Conservation (phyloP, 1,284 basidiomycete genomes). For the Ustilago lituana region DNA sequence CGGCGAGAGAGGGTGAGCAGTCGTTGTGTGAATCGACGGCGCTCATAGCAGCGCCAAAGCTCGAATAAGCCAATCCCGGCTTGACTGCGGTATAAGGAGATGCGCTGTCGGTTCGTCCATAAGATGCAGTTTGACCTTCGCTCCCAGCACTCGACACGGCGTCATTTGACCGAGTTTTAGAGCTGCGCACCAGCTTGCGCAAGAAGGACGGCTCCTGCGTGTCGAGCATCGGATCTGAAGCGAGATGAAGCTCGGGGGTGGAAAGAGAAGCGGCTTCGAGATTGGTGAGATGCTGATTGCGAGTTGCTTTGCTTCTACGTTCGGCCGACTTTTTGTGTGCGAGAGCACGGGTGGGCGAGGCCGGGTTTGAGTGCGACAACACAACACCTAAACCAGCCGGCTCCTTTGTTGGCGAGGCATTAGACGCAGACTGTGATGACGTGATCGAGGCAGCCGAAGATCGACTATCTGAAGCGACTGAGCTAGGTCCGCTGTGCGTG, state of each 20-base stretch:
- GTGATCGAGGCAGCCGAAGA: conserved; percentile 19
- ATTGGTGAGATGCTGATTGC: conserved; percentile 44
- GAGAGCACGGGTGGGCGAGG: conserved; percentile 17
- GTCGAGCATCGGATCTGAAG: conserved; percentile 53
- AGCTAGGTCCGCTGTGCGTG: conserved; percentile 1
- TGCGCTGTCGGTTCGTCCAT: conserved; percentile 15
- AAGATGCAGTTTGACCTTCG: not conserved
- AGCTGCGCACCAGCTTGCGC: conserved; percentile 37
- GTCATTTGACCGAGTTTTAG: conserved; percentile 20
- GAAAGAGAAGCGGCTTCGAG: conserved; percentile 52
- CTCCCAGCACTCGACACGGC: conserved; percentile 25
- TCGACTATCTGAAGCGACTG: conserved; percentile 2
- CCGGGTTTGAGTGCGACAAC: conserved; percentile 10
- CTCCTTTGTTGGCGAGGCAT: conserved; percentile 14
- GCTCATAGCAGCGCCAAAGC: conserved; percentile 49
- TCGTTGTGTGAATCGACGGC: conserved; percentile 27
- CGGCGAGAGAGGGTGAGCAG: not conserved
- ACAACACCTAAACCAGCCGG: conserved; percentile 13
- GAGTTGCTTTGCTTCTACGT: conserved; percentile 28
- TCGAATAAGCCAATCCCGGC: conserved; percentile 29
- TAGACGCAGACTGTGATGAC: conserved; percentile 26
- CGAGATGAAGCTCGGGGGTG: conserved; percentile 57
- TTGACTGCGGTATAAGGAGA: conserved; percentile 13
- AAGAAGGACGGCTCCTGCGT: conserved; percentile 46
- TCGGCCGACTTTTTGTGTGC: conserved; percentile 33